phyloP scores from a whole-genome alignment of 805 yeast species.

The Huiozyma sinensis region DNA sequence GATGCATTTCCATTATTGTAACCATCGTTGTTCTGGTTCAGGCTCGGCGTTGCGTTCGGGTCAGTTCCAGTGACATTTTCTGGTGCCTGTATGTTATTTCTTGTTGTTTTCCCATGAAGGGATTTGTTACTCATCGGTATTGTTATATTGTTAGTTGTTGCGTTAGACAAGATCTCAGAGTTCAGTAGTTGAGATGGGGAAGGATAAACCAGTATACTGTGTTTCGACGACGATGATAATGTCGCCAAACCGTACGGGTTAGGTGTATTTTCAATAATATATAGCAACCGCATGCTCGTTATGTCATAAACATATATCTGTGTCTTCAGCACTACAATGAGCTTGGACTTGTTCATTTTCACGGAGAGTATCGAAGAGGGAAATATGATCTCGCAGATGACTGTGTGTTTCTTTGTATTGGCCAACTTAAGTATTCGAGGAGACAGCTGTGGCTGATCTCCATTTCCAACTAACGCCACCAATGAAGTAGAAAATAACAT shows the following conservation, averaged over 20 bases:
- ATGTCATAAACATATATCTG: constrained; percentile 67
- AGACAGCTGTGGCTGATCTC: constrained; percentile 54
- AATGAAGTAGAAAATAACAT: constrained; percentile 70
- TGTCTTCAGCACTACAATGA: constrained; percentile 50
- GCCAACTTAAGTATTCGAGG: constrained; percentile 77
- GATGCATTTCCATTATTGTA: constrained; percentile 1
- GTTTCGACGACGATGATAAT: constrained; percentile 41
- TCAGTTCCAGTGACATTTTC: not conserved
- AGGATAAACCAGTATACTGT: constrained; percentile 58
- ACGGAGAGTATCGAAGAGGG: constrained; percentile 52
- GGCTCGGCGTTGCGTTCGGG: not conserved
- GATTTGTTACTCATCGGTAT: constrained; percentile 4
- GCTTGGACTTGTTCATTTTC: constrained; percentile 52
- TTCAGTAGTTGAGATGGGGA: constrained; percentile 54
- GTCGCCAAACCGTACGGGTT: constrained; percentile 51
- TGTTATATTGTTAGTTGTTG: constrained; percentile 23
- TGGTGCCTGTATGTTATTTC: not conserved
- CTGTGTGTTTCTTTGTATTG: constrained; percentile 56
- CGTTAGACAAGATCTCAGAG: constrained; percentile 25
- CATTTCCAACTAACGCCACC: constrained; percentile 61
- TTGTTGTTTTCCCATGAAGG: not conserved
- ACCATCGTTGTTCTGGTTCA: constrained; percentile 5
- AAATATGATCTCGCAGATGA: constrained; percentile 64
- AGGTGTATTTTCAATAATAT: constrained; percentile 37
- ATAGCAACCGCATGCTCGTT: constrained; percentile 54